phyloP scores from a whole-genome alignment of 2,329 filamentous ascomycete species.

The Teratosphaeria zuluensis region DNA sequence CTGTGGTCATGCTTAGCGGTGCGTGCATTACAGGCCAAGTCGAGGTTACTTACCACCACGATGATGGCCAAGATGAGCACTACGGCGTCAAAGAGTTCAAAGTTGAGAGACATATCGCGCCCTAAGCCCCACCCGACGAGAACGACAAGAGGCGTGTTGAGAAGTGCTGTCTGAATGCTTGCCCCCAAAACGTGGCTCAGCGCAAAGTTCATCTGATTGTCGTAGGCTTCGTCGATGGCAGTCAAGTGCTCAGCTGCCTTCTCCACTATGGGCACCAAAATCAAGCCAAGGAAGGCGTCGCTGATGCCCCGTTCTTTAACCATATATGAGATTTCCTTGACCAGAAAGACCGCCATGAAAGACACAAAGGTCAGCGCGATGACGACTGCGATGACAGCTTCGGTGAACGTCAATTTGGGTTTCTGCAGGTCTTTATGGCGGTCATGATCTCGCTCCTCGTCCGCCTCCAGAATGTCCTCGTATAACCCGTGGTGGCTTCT shows the following conservation, averaged over 20 bases:
- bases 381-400: conserved; percentile 56
- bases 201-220: conserved; percentile 67
- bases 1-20: background rate
- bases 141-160: conserved; percentile 76
- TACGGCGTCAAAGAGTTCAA: conserved; percentile 77
- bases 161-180: conserved; percentile 78
- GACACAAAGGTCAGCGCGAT: conserved; percentile 60
- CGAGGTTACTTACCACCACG: conserved; percentile 11
- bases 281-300: conserved; percentile 58
- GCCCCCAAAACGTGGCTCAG: conserved; percentile 77
- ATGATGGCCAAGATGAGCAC: conserved; percentile 75
- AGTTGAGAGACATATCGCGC: conserved; percentile 67
- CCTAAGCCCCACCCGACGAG: conserved; percentile 72
- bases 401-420: conserved; percentile 63
- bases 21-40: background rate
- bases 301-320: conserved; percentile 40
- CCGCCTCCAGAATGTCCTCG: conserved; percentile 61
- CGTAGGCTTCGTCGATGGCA: conserved; percentile 75
- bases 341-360: conserved; percentile 66
- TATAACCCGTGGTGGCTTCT: conserved; percentile 69
- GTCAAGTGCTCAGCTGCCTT: conserved; percentile 80
- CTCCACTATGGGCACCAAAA: conserved; percentile 71
- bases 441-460: conserved; percentile 60
- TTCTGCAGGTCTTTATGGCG: conserved; percentile 50
- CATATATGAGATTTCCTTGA: conserved; percentile 59